Evolutionary conservation across 345 rosid genomes (phyloP).

Genomic region (Erodium maritimum): DNA sequence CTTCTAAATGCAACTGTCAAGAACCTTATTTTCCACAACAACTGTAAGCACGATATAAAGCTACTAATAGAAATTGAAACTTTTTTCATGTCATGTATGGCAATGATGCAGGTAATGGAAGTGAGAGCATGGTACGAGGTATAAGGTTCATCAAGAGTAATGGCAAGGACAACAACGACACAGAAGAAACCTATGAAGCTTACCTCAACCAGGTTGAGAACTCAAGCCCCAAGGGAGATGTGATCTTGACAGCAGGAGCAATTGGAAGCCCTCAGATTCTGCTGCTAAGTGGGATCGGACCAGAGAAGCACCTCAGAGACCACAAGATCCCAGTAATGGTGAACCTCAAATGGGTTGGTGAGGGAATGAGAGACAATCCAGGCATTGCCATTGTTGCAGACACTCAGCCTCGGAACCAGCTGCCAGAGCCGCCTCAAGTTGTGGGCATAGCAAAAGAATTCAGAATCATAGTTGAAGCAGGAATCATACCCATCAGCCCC

Average conservation of each 20-base stretch:
- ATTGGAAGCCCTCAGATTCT: conserved; percentile 71
- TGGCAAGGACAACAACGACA: conserved; percentile 11
- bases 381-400: conserved; percentile 32
- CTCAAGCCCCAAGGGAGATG: conserved; percentile 29
- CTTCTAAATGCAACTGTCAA: conserved; percentile 51
- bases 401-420: conserved; percentile 24
- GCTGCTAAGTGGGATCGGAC: conserved; percentile 59
- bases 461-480: conserved; percentile 45
- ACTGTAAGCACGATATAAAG: conserved; percentile 12
- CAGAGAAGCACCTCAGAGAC: conserved; percentile 30
- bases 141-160: conserved; percentile 49
- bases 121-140: conserved; percentile 33
- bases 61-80: too few relatives aligned
- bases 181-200: conserved; percentile 31
- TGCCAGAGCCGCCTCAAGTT: conserved; percentile 56
- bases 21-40: conserved; percentile 30
- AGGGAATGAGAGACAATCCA: conserved; percentile 57
- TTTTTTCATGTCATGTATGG: too few relatives aligned
- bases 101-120: conserved; percentile 23
- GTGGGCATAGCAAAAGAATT: conserved; percentile 43
- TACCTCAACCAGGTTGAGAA: conserved; percentile 31
- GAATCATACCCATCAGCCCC: conserved; percentile 29
- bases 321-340: conserved; percentile 30
- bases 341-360: conserved; percentile 37
- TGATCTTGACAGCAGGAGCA: conserved; percentile 64